Evolutionary conservation across 2,329 filamentous ascomycete genomes (phyloP).

Genomic region (Truncatella angustata): DNA sequence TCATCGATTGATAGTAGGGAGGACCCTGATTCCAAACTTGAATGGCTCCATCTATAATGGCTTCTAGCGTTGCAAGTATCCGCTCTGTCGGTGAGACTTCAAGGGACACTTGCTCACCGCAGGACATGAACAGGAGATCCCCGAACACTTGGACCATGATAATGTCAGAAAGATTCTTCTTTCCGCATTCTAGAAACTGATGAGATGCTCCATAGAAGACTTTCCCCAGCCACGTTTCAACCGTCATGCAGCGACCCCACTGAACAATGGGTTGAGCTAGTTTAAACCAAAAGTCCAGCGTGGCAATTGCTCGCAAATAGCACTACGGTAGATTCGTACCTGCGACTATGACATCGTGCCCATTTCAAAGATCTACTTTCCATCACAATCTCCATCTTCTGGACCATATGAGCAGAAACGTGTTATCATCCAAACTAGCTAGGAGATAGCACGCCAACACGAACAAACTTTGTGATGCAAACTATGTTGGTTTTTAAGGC

Average conservation of each 20-base stretch:
- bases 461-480: not conserved
- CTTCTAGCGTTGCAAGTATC: not conserved
- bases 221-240: constrained; percentile 1
- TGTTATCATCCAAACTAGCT: too few species aligned
- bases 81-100: not conserved
- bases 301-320: not conserved
- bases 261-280: not conserved
- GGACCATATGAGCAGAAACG: too few species aligned
- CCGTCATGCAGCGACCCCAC: constrained; percentile 4
- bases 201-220: not conserved
- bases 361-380: too few species aligned
- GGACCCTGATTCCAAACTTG: not conserved
- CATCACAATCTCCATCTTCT: too few species aligned
- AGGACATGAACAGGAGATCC: not conserved
- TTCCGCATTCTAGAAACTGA: constrained; percentile 3
- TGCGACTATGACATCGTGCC: too few species aligned
- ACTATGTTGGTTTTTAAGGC: not conserved
- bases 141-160: constrained; percentile 1
- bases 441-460: too few species aligned
- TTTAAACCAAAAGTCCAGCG: not conserved
- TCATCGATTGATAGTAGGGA: not conserved
- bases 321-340: too few species aligned
- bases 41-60: not conserved
- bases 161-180: not conserved
- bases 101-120: not conserved